A percentile compares a stretch with the other conserved stretches of the same genome.
Conservation (phyloP, 352 stramenopile species). For the Pythium folliculosum region DNA sequence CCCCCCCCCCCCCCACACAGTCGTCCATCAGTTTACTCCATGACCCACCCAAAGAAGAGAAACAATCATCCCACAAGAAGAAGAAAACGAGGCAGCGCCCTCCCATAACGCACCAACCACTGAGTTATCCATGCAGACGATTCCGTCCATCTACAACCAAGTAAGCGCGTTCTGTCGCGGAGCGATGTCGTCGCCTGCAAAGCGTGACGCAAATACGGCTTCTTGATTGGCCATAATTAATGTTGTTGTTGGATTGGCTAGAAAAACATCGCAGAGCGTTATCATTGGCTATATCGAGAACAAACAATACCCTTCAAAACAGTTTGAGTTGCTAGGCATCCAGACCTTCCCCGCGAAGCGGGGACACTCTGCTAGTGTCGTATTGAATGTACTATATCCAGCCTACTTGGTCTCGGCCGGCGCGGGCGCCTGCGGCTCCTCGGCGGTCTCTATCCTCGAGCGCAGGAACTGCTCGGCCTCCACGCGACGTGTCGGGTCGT, state of each 20-base stretch:
- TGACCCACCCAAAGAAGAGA: slow-evolving; percentile 1
- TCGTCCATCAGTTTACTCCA: background rate
- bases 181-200: too few relatives aligned
- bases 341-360: too few relatives aligned
- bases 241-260: too few relatives aligned
- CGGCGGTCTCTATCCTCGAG: slow-evolving; percentile 53
- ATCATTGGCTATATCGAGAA: too few relatives aligned
- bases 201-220: too few relatives aligned
- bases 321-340: too few relatives aligned
- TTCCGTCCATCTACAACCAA: too few relatives aligned
- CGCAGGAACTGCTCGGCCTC: slow-evolving; percentile 79
- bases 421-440: slow-evolving; percentile 3
- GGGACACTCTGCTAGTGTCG: too few relatives aligned
- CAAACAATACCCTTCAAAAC: too few relatives aligned
- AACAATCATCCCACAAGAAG: background rate
- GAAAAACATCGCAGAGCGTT: too few relatives aligned
- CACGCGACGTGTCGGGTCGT: slow-evolving; percentile 67
- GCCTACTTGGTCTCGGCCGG: background rate
- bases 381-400: background rate
- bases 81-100: background rate
- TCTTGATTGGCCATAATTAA: too few relatives aligned
- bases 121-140: background rate
- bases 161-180: too few relatives aligned
- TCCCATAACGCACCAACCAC: background rate
- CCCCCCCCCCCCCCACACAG: background rate